A percentile compares a stretch with the other conserved stretches of the same genome.
Conservation (phyloP, 768 basidiomycete species). For the Lyophyllum decastes region DNA sequence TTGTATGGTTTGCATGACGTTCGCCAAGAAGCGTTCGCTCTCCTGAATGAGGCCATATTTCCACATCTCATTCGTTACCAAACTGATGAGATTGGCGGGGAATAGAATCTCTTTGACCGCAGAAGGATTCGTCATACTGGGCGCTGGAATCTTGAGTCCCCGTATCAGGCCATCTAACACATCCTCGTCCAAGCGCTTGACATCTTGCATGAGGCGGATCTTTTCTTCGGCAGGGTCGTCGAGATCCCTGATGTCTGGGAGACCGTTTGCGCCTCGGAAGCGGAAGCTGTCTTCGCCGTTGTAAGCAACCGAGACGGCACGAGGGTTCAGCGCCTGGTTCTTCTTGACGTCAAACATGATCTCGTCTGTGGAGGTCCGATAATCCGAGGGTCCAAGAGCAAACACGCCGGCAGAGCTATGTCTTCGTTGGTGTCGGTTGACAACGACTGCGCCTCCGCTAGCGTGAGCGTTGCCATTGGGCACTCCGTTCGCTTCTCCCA, state of each 20-base stretch:
- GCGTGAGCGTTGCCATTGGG: slow-evolving; percentile 34
- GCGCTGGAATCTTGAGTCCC: slow-evolving; percentile 89
- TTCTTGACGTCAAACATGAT: slow-evolving; percentile 74
- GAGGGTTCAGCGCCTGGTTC: slow-evolving; percentile 69
- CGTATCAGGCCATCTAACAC: slow-evolving; percentile 88
- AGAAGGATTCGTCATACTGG: slow-evolving; percentile 89
- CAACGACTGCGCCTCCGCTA: slow-evolving; percentile 14
- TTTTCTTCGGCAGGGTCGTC: slow-evolving; percentile 96
- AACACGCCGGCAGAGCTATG: slow-evolving; percentile 88
- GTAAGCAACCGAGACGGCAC: slow-evolving; percentile 88
- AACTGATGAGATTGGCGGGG: slow-evolving; percentile 96
- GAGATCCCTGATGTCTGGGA: slow-evolving; percentile 70
- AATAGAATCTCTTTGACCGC: slow-evolving; percentile 96
- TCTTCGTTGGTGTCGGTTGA: slow-evolving; percentile 72
- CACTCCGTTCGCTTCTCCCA: slow-evolving; percentile 47
- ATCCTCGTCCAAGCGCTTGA: slow-evolving; percentile 89
- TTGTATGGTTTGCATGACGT: slow-evolving; percentile 98
- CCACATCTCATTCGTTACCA: slow-evolving; percentile 99
- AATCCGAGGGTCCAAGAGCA: slow-evolving; percentile 56
- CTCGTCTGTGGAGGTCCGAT: slow-evolving; percentile 78
- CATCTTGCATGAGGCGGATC: slow-evolving; percentile 89
- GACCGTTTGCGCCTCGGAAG: slow-evolving; percentile 57
- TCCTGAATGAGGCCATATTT: slow-evolving; percentile 96
- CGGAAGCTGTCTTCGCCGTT: slow-evolving; percentile 80
- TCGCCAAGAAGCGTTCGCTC: slow-evolving; percentile 96